phyloP scores from a whole-genome alignment of 2,329 filamentous ascomycete genomes.

The Diaporthe ilicicola region DNA sequence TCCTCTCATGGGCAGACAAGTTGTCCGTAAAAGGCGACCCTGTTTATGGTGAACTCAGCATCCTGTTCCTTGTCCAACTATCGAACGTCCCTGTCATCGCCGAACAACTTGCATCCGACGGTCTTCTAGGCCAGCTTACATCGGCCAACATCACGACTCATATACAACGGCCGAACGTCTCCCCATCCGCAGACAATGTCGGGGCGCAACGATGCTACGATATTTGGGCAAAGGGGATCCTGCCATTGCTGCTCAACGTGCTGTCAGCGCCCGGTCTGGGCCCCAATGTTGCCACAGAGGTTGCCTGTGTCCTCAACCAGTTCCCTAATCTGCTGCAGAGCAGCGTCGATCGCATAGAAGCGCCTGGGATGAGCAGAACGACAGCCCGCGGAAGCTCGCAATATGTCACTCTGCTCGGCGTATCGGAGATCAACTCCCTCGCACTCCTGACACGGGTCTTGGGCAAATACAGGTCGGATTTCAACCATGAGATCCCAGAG shows the following conservation, averaged over 20 bases:
- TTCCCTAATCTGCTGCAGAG: constrained; percentile 82
- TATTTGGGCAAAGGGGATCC: constrained; percentile 88
- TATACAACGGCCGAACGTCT: constrained; percentile 75
- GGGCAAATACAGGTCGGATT: constrained; percentile 68
- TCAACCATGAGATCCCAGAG: constrained; percentile 75
- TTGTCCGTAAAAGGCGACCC: constrained; percentile 82
- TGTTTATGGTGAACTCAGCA: constrained; percentile 90
- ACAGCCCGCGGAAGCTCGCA: constrained; percentile 57
- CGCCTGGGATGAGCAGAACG: constrained; percentile 63
- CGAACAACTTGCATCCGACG: constrained; percentile 89
- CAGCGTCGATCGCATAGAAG: constrained; percentile 76
- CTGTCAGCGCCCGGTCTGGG: constrained; percentile 75
- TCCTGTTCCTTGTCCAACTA: constrained; percentile 87
- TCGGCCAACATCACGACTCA: constrained; percentile 82
- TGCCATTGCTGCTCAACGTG: constrained; percentile 89
- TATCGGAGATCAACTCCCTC: constrained; percentile 81
- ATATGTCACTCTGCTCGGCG: constrained; percentile 77
- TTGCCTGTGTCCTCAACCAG: constrained; percentile 87
- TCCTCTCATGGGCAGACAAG: constrained; percentile 94
- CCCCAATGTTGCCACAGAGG: constrained; percentile 81
- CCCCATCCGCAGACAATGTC: constrained; percentile 79
- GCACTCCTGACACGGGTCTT: constrained; percentile 80
- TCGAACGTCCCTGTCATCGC: constrained; percentile 83
- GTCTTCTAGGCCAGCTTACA: constrained; percentile 79
- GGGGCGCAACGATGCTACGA: constrained; percentile 79